Conservation (phyloP, 257 asterid species). For the Coffea canephora region DNA sequence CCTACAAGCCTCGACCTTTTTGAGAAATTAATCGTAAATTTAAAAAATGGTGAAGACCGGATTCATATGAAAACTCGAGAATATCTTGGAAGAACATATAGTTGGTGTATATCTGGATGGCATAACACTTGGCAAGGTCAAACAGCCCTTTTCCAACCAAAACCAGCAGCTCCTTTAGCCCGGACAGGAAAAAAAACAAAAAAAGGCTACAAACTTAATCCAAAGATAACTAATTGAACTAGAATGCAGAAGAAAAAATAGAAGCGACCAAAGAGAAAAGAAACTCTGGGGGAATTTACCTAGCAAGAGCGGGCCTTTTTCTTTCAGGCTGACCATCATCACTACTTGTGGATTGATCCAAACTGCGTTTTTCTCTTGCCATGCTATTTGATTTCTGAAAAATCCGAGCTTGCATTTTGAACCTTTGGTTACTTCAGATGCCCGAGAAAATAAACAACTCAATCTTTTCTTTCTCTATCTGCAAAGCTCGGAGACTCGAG, state of each 20-base stretch:
- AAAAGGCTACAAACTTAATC: background rate
- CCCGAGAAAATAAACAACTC: background rate
- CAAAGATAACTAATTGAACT: background rate
- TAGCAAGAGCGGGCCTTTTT: conserved; percentile 97
- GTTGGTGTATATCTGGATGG: background rate
- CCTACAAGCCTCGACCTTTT: conserved; percentile 2
- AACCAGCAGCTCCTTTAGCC: background rate
- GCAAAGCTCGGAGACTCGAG: background rate
- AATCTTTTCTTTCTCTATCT: background rate
- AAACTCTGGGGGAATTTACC: conserved; percentile 35
- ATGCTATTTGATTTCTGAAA: conserved; percentile 54
- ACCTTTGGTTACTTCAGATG: background rate
- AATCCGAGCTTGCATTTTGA: conserved; percentile 60
- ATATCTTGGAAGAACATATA: background rate
- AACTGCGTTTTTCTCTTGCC: conserved; percentile 76
- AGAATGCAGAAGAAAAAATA: background rate
- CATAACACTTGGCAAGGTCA: background rate
- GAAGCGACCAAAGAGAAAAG: background rate
- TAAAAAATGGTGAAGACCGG: background rate
- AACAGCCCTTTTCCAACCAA: background rate
- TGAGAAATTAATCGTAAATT: background rate
- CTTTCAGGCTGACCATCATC: conserved; percentile 81
- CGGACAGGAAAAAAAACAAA: too few species aligned
- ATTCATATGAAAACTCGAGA: background rate
- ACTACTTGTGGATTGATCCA: conserved; percentile 53